Conservation (phyloP, 148 eudicot species). For the Rhododendron vialii region DNA sequence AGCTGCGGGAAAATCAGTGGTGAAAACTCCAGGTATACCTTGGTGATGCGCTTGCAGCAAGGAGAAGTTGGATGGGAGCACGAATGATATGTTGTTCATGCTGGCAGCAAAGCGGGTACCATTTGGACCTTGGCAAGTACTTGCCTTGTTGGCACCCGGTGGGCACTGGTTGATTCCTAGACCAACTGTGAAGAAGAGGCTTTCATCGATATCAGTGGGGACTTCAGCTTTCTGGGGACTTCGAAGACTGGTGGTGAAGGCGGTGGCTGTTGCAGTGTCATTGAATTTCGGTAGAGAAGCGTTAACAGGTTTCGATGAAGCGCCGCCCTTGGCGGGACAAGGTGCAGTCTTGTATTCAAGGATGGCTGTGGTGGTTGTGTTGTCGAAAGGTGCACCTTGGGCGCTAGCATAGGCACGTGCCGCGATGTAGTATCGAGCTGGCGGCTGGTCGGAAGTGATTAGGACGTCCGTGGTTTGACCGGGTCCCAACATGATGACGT, state of each 20-base stretch:
- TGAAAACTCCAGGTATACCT: slow-evolving; percentile 64
- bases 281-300: slow-evolving; percentile 68
- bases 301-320: slow-evolving; percentile 27
- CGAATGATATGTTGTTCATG: slow-evolving; percentile 87
- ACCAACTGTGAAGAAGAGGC: slow-evolving; percentile 63
- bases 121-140: slow-evolving; percentile 82
- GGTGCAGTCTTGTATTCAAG: slow-evolving; percentile 62
- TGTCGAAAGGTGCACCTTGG: slow-evolving; percentile 75
- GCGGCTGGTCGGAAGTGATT: slow-evolving; percentile 59
- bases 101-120: slow-evolving; percentile 77
- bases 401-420: slow-evolving; percentile 80
- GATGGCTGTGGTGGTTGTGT: slow-evolving; percentile 86
- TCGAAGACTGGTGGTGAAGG: slow-evolving; percentile 54
- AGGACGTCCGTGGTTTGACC: slow-evolving; percentile 92
- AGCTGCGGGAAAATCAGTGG: slow-evolving; percentile 59
- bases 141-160: slow-evolving; percentile 27
- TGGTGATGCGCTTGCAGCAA: slow-evolving; percentile 68
- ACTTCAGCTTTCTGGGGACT: slow-evolving; percentile 48
- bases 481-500: slow-evolving; percentile 77
- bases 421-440: slow-evolving; percentile 74
- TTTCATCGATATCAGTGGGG: slow-evolving; percentile 61
- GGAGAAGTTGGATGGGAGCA: slow-evolving; percentile 66
- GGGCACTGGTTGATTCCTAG: slow-evolving; percentile 73
- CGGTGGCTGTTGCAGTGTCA: slow-evolving; percentile 58
- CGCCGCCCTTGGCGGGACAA: slow-evolving; percentile 41